These are phyloP conservation scores for Haberlea rhodopensis DNA, from an alignment of 257 asterid species.

Conservation along the genomic window DNA sequence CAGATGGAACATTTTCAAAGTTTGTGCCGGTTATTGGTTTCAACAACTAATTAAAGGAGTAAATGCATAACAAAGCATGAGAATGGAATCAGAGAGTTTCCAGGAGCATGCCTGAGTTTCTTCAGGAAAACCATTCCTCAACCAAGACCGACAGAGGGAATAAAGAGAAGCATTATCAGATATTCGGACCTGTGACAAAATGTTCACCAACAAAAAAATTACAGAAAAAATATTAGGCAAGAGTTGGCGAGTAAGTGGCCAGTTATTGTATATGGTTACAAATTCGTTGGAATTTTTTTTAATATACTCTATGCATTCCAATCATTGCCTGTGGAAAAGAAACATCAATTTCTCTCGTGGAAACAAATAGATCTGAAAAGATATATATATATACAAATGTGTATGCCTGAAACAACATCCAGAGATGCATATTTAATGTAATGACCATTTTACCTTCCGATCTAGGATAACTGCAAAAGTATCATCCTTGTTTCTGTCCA, in stretches of 20 bases:
- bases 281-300: neutral
- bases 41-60: constrained; percentile 1
- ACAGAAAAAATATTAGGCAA: neutral
- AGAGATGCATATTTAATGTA: neutral
- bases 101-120: constrained; percentile 64
- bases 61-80: constrained; percentile 9
- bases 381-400: neutral
- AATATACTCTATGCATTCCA: constrained; percentile 8
- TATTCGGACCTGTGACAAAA: constrained; percentile 55
- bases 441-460: constrained; percentile 56
- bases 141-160: constrained; percentile 82
- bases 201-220: constrained; percentile 21
- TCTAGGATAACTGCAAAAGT: constrained; percentile 50
- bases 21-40: neutral
- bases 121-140: constrained; percentile 72
- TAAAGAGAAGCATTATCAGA: constrained; percentile 67
- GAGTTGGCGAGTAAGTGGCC: neutral
- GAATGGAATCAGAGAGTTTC: constrained; percentile 18
- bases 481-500: constrained; percentile 63
- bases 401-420: neutral
- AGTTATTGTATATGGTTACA: neutral
- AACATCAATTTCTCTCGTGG: neutral
- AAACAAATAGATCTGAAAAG: neutral
- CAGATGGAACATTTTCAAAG: neutral
- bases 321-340: neutral